Conservation (phyloP, 2,329 filamentous ascomycete species). For the Aspergillus sp. region DNA sequence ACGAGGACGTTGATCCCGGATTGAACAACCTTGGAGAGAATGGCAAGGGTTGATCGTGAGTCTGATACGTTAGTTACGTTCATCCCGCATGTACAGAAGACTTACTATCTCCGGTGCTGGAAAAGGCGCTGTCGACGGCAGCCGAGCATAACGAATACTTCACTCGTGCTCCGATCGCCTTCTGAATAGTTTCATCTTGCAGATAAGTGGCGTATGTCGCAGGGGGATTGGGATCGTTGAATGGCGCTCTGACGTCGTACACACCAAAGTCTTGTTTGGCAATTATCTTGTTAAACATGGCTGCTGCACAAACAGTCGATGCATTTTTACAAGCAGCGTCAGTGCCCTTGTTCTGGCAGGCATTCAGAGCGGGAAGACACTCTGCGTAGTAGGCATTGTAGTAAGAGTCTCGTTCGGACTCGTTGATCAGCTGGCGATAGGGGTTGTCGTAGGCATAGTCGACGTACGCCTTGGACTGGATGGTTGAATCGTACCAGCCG, state of each 20-base stretch:
- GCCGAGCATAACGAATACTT: conserved; percentile 40
- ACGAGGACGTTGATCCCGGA: conserved; percentile 47
- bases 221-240: conserved; percentile 36
- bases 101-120: conserved; percentile 37
- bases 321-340: conserved; percentile 29
- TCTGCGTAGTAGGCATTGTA: conserved; percentile 27
- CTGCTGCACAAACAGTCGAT: conserved; percentile 28
- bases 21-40: conserved; percentile 43
- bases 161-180: conserved; percentile 43
- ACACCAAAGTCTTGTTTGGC: conserved; percentile 27
- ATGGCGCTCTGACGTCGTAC: conserved; percentile 43
- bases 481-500: conserved; percentile 49
- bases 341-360: conserved; percentile 30
- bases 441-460: conserved; percentile 45
- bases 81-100: conserved; percentile 4
- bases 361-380: conserved; percentile 35
- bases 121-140: conserved; percentile 33
- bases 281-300: conserved; percentile 32
- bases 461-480: conserved; percentile 42
- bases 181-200: conserved; percentile 28
- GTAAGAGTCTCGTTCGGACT: conserved; percentile 24
- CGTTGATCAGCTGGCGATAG: conserved; percentile 39
- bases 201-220: conserved; percentile 41
- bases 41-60: conserved; percentile 41
- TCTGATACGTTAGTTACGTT: conserved; percentile 14